These are phyloP conservation scores for Lepiota subincarnata DNA, from an alignment of 768 basidiomycete genomes.

Conservation along the genomic window DNA sequence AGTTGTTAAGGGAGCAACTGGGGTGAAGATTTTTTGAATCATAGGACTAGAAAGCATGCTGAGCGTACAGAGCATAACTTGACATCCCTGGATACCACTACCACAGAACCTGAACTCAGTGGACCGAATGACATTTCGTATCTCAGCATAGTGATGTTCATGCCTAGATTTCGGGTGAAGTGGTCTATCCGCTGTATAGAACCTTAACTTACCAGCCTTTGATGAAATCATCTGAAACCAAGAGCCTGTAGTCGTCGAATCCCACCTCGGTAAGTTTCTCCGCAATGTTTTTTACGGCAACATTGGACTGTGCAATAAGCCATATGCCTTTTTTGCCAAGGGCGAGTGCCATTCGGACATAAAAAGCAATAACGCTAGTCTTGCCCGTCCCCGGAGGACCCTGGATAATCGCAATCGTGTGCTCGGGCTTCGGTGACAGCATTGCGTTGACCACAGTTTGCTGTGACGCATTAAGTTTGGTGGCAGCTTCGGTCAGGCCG, in stretches of 20 bases:
- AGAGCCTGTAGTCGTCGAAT: slow-evolving; percentile 55
- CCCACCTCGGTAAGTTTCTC: slow-evolving; percentile 62
- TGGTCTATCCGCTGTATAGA: slow-evolving; percentile 8
- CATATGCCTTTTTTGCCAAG: slow-evolving; percentile 52
- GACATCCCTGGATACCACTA: slow-evolving; percentile 26
- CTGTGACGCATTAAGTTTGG: slow-evolving; percentile 42
- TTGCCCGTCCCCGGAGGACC: slow-evolving; percentile 71
- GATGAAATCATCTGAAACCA: slow-evolving; percentile 70
- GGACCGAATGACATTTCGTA: slow-evolving; percentile 54
- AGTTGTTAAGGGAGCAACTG: slow-evolving; percentile 39
- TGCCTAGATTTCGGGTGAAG: slow-evolving; percentile 48
- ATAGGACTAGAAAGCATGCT: slow-evolving; percentile 59
- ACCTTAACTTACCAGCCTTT: slow-evolving; percentile 48
- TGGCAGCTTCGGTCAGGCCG: slow-evolving; percentile 8
- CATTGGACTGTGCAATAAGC: slow-evolving; percentile 82
- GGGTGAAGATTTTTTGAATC: slow-evolving; percentile 29
- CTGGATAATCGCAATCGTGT: slow-evolving; percentile 42
- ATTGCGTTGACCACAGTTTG: slow-evolving; percentile 44
- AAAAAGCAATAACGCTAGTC: slow-evolving; percentile 67
- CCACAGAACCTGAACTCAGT: slow-evolving; percentile 26
- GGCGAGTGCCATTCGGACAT: slow-evolving; percentile 44
- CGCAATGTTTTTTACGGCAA: slow-evolving; percentile 88
- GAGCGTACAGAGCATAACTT: slow-evolving; percentile 72
- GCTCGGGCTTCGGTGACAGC: slow-evolving; percentile 31
- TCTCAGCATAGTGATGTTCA: slow-evolving; percentile 63